These are phyloP conservation scores for Aeschynomene evenia DNA, from an alignment of 306 rosid genomes.

Conservation along the genomic window DNA sequence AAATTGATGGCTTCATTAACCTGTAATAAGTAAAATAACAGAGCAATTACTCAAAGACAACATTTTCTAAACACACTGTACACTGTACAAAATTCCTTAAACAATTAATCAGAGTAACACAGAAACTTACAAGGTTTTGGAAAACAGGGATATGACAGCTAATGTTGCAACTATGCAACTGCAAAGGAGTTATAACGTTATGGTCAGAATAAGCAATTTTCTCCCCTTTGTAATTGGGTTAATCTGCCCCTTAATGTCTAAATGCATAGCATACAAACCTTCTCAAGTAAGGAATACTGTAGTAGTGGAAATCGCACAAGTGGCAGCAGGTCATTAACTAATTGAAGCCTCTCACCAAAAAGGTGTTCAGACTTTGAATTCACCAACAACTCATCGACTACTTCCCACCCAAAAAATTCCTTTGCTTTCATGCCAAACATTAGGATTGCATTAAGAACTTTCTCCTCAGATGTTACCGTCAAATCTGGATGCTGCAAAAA, in stretches of 20 bases:
- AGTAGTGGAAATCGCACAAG: constrained; percentile 71
- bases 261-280: constrained; percentile 50
- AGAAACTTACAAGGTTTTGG: constrained; percentile 57
- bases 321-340: constrained; percentile 56
- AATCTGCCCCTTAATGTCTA: constrained; percentile 4
- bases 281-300: constrained; percentile 62
- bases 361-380: constrained; percentile 62
- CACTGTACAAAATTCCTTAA: not conserved
- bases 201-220: constrained; percentile 31
- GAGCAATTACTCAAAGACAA: constrained; percentile 6
- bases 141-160: constrained; percentile 49
- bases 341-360: constrained; percentile 70
- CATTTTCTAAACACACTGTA: constrained; percentile 4
- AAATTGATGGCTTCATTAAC: constrained; percentile 64
- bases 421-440: constrained; percentile 73
- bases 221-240: not conserved
- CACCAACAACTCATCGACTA: constrained; percentile 63
- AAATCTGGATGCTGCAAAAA: constrained; percentile 91
- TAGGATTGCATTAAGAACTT: constrained; percentile 81
- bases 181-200: constrained; percentile 33
- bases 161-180: constrained; percentile 79
- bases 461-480: constrained; percentile 94
- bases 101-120: constrained; percentile 4
- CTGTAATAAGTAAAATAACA: constrained; percentile 41
- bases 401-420: constrained; percentile 71